A percentile compares a stretch with the other conserved stretches of the same genome.
These are phyloP conservation scores for Astragalus membranaceus DNA, from an alignment of 306 rosid genomes.

Conservation along the genomic window DNA sequence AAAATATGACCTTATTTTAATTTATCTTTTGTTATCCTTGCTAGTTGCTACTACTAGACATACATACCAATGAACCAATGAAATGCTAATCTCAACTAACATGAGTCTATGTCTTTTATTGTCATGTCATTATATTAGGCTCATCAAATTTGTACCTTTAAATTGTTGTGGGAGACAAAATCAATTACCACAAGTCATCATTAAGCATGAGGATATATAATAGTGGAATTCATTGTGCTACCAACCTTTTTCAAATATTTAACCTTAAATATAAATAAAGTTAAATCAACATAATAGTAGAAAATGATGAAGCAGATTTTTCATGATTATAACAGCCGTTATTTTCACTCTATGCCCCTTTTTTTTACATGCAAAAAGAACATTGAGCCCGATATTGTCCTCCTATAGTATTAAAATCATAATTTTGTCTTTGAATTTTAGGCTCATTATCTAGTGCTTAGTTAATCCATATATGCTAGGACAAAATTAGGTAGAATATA, in stretches of 20 bases:
- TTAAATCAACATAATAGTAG: slow-evolving; percentile 1
- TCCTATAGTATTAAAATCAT: background rate
- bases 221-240: slow-evolving; percentile 24
- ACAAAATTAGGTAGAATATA: slow-evolving; percentile 15
- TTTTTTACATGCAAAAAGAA: slow-evolving; percentile 18
- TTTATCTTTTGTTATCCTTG: background rate
- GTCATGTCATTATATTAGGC: slow-evolving; percentile 39
- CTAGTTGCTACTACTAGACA: background rate
- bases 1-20: background rate
- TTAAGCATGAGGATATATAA: slow-evolving; percentile 47
- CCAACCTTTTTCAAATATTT: slow-evolving; percentile 5
- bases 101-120: slow-evolving; percentile 12
- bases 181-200: slow-evolving; percentile 45
- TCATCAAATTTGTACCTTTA: slow-evolving; percentile 34
- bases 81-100: background rate
- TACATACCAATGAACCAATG: slow-evolving; percentile 5
- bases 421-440: background rate
- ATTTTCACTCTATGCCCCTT: slow-evolving; percentile 28
- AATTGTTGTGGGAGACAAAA: slow-evolving; percentile 45
- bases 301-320: slow-evolving; percentile 14
- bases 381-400: background rate
- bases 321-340: slow-evolving; percentile 10
- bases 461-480: slow-evolving; percentile 11
- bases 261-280: background rate
- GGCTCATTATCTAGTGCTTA: background rate